Base-by-base conservation (phyloP, 140 eudicot species). In the Bidens hawaiensis region DNA sequence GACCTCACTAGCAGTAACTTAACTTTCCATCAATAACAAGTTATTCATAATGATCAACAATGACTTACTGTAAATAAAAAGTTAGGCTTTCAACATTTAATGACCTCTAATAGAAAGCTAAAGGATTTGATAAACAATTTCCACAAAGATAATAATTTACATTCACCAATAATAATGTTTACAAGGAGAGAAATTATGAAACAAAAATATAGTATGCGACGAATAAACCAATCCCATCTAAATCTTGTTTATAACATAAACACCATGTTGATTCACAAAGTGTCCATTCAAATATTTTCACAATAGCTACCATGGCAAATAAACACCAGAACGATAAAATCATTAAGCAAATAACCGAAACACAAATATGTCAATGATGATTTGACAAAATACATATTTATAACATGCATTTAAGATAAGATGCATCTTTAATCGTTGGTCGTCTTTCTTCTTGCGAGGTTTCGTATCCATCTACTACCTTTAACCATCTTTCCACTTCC, bases 391-490 rank as follows among this genome's bases (percentile, higher is more conserved):
- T 30, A 54, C 26, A 3, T 59, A 38, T 71, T 51, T 22, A 21
- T 40, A 71, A 53, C 48, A 62, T 26, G 17, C 50, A 52, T 63
- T 15, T 40, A 43, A 9, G 12, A 58, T 19, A 24, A 21, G 3
- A 45, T 28, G 47, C 12, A 31, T 31, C 10, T 16, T 64, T 36
- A 72, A 55, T 53, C 56, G 25, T 23, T 47, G 23, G 45, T 54
- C 80, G 36, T 59, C 80, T 60, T 67, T 81, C 77, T 82, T 73
- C 74, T 81, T 1, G 83, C 74, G 60, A 84, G 73, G 62, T 65
- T 75, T 58, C 64, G 77, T 69, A 82, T 77, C 89, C 85, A 79
- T 40, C 83, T 84, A 79, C 72, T 66, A 45, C 83, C 81, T 48
- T 70, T 82, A 6, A 70, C 70, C 73, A 60, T 74, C 63, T 63